These are phyloP conservation scores for Verbena officinalis DNA, from an alignment of 257 asterid genomes.

Conservation along the genomic window DNA sequence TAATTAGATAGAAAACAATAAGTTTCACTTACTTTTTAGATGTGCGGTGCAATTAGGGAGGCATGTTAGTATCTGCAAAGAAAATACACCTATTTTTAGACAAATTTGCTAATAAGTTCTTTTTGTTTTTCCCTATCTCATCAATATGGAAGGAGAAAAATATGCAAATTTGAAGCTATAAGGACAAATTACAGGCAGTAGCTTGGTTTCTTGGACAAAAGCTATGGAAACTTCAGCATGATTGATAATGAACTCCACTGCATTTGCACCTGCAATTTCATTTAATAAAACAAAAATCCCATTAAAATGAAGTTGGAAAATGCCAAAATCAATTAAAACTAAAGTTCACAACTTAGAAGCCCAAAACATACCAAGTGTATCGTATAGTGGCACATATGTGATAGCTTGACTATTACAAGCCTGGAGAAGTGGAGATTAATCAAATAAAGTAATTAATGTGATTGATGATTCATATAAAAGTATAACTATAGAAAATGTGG, in stretches of 20 bases:
- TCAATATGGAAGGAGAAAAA: neutral
- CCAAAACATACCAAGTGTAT: constrained; percentile 81
- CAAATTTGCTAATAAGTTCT: neutral
- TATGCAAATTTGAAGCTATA: neutral
- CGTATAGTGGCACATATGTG: constrained; percentile 85
- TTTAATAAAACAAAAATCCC: too few species aligned
- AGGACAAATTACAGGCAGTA: constrained; percentile 50
- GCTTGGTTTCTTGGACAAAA: constrained; percentile 81
- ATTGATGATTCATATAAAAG: neutral
- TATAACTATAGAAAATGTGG: neutral
- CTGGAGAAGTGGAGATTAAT: constrained; percentile 46
- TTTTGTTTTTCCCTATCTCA: neutral
- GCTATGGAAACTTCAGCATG: constrained; percentile 87
- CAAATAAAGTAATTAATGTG: neutral
- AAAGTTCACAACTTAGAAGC: too few species aligned
- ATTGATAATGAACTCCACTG: constrained; percentile 91
- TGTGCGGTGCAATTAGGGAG: constrained; percentile 61
- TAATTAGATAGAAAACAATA: neutral
- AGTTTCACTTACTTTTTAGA: constrained; percentile 67
- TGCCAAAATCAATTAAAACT: too few species aligned
- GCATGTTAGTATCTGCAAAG: constrained; percentile 77
- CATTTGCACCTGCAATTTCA: constrained; percentile 71
- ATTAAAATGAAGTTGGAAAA: too few species aligned
- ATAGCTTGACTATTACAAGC: constrained; percentile 85
- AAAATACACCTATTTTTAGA: constrained; percentile 12